Evolutionary conservation across 768 basidiomycete species (phyloP).

Genomic region (Agaricus subrufescens): DNA sequence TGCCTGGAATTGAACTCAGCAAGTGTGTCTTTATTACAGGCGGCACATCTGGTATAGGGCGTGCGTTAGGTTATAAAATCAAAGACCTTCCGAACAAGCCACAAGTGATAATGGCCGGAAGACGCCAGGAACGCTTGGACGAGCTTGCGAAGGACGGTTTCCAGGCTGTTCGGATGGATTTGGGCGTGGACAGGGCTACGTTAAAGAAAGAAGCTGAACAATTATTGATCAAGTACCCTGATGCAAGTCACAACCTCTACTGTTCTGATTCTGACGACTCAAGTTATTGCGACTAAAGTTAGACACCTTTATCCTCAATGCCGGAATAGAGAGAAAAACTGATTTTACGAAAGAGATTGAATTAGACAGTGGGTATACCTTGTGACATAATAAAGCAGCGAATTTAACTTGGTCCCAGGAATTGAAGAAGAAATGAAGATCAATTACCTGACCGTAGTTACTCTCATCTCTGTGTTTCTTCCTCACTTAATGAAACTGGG

Average conservation of each 20-base stretch:
- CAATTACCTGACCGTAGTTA: slow-evolving; percentile 49
- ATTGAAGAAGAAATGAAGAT: slow-evolving; percentile 43
- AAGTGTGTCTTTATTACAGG: slow-evolving; percentile 51
- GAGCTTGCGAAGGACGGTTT: slow-evolving; percentile 38
- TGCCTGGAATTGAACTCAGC: slow-evolving; percentile 36
- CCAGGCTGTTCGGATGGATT: slow-evolving; percentile 38
- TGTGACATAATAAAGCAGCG: not conserved
- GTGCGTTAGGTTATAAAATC: slow-evolving; percentile 48
- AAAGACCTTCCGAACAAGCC: slow-evolving; percentile 42
- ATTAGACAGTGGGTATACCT: slow-evolving; percentile 30
- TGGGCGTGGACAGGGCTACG: slow-evolving; percentile 30
- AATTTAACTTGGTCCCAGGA: slow-evolving; percentile 20
- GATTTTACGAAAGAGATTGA: slow-evolving; percentile 38
- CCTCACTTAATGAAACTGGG: slow-evolving; percentile 51
- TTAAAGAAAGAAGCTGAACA: slow-evolving; percentile 37
- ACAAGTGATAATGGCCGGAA: slow-evolving; percentile 44
- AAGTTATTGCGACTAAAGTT: not conserved
- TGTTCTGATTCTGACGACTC: no score
- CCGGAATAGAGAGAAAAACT: slow-evolving; percentile 48
- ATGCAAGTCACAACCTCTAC: slow-evolving; percentile 27
- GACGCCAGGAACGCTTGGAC: slow-evolving; percentile 49
- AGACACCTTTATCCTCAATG: slow-evolving; percentile 36
- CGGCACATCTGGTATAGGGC: slow-evolving; percentile 55
- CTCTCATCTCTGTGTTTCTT: slow-evolving; percentile 41
- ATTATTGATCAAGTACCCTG: slow-evolving; percentile 39